These are phyloP conservation scores for Ceratorhiza oryzae-sativae DNA, from an alignment of 1,284 basidiomycete species.

Conservation along the genomic window DNA sequence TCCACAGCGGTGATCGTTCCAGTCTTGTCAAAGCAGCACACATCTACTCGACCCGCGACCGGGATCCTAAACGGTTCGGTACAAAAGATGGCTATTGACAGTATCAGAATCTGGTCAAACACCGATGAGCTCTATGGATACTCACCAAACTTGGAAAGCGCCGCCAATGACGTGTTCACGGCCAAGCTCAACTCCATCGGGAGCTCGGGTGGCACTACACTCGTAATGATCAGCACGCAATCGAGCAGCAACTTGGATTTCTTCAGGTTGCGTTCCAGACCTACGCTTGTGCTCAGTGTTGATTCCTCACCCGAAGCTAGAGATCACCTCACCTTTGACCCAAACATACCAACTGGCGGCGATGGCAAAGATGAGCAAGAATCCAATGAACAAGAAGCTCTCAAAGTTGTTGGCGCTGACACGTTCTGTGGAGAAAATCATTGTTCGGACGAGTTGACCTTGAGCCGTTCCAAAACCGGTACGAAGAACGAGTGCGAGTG, in stretches of 20 bases:
- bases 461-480: conserved; percentile 98
- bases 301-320: not conserved
- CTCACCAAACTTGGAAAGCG: conserved; percentile 87
- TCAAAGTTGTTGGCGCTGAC: conserved; percentile 94
- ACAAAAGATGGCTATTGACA: conserved; percentile 84
- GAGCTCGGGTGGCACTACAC: conserved; percentile 93
- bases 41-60: conserved; percentile 89
- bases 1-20: conserved; percentile 96
- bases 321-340: conserved; percentile 74
- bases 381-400: conserved; percentile 94
- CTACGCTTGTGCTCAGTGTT: conserved; percentile 51
- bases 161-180: conserved; percentile 92
- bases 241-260: conserved; percentile 93
- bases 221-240: conserved; percentile 93
- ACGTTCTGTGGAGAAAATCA: conserved; percentile 96
- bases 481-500: conserved; percentile 87
- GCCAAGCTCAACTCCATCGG: conserved; percentile 96
- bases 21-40: conserved; percentile 98
- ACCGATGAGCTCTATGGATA: not conserved
- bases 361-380: conserved; percentile 94
- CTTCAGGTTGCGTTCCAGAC: conserved; percentile 87
- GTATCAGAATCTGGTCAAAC: conserved; percentile 9
- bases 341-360: conserved; percentile 96
- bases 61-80: conserved; percentile 98
- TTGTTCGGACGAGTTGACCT: conserved; percentile 93